Base-by-base conservation (phyloP, 371 early-diverging fungal species). In the Massospora cicadina region DNA sequence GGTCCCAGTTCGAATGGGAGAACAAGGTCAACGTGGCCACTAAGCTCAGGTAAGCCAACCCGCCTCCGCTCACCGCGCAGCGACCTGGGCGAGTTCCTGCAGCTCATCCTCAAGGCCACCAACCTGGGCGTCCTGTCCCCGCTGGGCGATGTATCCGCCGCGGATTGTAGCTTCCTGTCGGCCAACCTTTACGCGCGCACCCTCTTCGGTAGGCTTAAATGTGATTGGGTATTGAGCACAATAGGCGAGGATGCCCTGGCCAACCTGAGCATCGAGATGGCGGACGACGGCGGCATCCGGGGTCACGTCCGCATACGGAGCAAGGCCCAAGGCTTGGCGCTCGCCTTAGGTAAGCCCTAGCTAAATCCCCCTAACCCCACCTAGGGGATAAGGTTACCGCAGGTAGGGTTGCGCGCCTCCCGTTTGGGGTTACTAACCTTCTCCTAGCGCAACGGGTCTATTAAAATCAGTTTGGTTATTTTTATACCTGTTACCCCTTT, bases 1-100 rank as follows among this genome's bases (percentile, higher is more conserved):
- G 98, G 98, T 88, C 87, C 62, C 95, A 95, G 75, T 96, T 96
- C 76, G 98, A 98, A 76, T 98, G 98, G 98, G 98, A 98, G 74
- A 98, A 98, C 81, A 95, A 95, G 82, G 91, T 98, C 69, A 90
- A 89, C 66, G 93, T 95, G 60, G 88, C 87, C 70, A 43, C 43
- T 17, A 43, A 43, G 17, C 5, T 43, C 43, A 43, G 17, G 43
- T 43, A 43, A 93, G 95, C 17, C 88, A 84, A 62, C 83, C 89
- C 17, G 17, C 17, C 5, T 43, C 43, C 43, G 5, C 43, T 27
- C 29, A 32, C 3, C 10, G 5, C 29, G 60, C 65, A 88, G 87
- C 54, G 89, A 93, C 67, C 74, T 95, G 63, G 79, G 83, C 69
- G 77, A 71, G 33, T 95, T 91, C 71, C 79, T 97, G 21, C 75